A percentile compares a stretch with the other conserved stretches of the same genome.
phyloP scores from a whole-genome alignment of 2,329 filamentous ascomycete genomes.

The Metarhizium guizhouense region DNA sequence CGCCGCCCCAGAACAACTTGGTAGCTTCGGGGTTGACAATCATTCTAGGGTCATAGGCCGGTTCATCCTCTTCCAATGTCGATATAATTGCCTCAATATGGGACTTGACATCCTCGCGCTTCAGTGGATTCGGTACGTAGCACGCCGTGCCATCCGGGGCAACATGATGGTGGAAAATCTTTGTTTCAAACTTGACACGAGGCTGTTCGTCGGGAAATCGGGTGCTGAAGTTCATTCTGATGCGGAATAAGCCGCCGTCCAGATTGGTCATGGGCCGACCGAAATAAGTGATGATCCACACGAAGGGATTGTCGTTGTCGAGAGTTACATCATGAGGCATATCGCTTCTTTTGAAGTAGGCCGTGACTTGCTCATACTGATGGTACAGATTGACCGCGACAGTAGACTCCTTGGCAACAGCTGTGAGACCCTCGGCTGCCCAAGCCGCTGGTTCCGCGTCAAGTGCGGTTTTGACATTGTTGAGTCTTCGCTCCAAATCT shows the following conservation, averaged over 20 bases:
- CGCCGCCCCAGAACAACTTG: slow-evolving; percentile 75
- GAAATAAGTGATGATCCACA: slow-evolving; percentile 84
- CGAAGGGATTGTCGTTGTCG: slow-evolving; percentile 75
- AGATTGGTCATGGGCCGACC: slow-evolving; percentile 88
- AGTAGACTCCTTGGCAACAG: slow-evolving; percentile 57
- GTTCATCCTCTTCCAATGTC: slow-evolving; percentile 77
- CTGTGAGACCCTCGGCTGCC: slow-evolving; percentile 57
- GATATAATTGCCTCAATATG: slow-evolving; percentile 80
- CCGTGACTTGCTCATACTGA: slow-evolving; percentile 75
- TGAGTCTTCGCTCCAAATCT: slow-evolving; percentile 60
- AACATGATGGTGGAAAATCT: slow-evolving; percentile 82
- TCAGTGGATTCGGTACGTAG: slow-evolving; percentile 57
- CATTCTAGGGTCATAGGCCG: slow-evolving; percentile 83
- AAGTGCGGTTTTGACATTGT: slow-evolving; percentile 58
- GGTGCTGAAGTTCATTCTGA: slow-evolving; percentile 72
- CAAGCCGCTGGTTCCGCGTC: slow-evolving; percentile 64
- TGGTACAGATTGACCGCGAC: slow-evolving; percentile 75
- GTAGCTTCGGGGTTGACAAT: slow-evolving; percentile 80
- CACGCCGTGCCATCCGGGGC: slow-evolving; percentile 73
- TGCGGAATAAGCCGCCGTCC: slow-evolving; percentile 80
- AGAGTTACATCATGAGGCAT: slow-evolving; percentile 68
- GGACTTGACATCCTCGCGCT: slow-evolving; percentile 65
- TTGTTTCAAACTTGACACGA: slow-evolving; percentile 69
- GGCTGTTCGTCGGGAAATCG: slow-evolving; percentile 85
- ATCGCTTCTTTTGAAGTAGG: slow-evolving; percentile 63